Percentiles rank a stretch among this genome's conserved stretches.
These are phyloP conservation scores for Stagonosporopsis rhizophila DNA, from an alignment of 2,329 filamentous ascomycete species.

Conservation along the genomic window DNA sequence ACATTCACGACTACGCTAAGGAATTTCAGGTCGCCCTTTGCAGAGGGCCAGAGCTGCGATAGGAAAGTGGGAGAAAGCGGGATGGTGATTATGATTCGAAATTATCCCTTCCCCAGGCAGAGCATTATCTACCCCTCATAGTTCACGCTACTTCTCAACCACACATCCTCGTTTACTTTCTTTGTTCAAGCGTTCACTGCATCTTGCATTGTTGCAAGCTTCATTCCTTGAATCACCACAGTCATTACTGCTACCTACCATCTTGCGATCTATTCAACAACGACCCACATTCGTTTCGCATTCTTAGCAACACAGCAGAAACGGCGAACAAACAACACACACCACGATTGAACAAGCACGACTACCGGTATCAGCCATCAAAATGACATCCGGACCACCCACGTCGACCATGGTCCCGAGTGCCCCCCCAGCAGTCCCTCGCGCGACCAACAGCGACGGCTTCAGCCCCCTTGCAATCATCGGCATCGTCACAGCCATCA, in stretches of 20 bases:
- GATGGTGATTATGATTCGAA: background rate
- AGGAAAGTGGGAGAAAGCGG: slow-evolving; percentile 19
- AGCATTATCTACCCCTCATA: slow-evolving; percentile 10
- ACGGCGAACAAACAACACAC: background rate
- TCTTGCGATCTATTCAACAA: background rate
- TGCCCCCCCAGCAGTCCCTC: slow-evolving; percentile 21
- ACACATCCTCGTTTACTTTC: slow-evolving; percentile 2
- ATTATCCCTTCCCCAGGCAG: slow-evolving; percentile 6
- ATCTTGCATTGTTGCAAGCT: background rate
- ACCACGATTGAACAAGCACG: background rate
- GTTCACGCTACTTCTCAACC: slow-evolving; percentile 9
- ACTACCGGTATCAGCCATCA: background rate
- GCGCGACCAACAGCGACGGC: slow-evolving; percentile 18
- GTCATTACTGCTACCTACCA: slow-evolving; percentile 3
- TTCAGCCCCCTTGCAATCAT: slow-evolving; percentile 31
- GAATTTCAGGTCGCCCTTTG: slow-evolving; percentile 7
- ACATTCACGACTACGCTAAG: slow-evolving; percentile 12
- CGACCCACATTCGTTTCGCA: background rate
- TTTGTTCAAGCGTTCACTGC: background rate
- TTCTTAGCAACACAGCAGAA: background rate
- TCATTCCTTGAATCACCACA: slow-evolving; percentile 1
- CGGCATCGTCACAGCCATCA: slow-evolving; percentile 31
- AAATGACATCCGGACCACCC: background rate
- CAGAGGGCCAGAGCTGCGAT: background rate
- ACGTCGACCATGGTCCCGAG: slow-evolving; percentile 10